These are phyloP conservation scores for Aspergillus cavernicola DNA, from an alignment of 495 filamentous ascomycete species.

Conservation along the genomic window DNA sequence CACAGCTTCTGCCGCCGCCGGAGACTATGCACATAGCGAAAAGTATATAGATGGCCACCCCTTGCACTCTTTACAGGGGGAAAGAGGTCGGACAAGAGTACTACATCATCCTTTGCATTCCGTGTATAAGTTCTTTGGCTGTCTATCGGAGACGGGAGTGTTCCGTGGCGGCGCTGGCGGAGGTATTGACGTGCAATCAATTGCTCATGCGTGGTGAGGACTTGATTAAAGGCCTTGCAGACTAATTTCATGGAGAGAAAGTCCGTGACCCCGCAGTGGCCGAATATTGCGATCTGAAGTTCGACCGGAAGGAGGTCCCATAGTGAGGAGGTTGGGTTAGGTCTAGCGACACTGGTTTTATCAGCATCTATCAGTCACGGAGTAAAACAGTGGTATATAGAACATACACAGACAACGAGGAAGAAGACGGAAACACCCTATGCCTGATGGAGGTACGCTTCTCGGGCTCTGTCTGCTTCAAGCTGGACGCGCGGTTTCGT, in stretches of 20 bases:
- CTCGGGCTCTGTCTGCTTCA: constrained; percentile 28
- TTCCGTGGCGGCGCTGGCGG: constrained; percentile 42
- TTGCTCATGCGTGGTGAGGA: constrained; percentile 39
- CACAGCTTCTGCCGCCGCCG: constrained; percentile 39
- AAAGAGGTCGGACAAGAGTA: constrained; percentile 45
- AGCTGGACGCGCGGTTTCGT: constrained; percentile 33
- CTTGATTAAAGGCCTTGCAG: constrained; percentile 36
- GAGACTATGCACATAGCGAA: constrained; percentile 38
- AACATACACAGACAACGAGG: constrained; percentile 20
- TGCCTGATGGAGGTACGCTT: constrained; percentile 19
- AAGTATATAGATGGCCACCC: constrained; percentile 44
- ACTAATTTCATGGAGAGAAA: constrained; percentile 37
- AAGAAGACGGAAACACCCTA: constrained; percentile 20
- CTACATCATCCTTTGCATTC: constrained; percentile 43
- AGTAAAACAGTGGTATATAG: neutral
- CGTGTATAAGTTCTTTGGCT: constrained; percentile 39
- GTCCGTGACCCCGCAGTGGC: constrained; percentile 37
- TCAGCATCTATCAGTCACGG: constrained; percentile 10
- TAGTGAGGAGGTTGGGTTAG: constrained; percentile 25
- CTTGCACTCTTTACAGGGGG: constrained; percentile 41
- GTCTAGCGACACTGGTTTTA: constrained; percentile 16
- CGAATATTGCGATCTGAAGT: constrained; percentile 44
- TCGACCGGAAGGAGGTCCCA: constrained; percentile 43
- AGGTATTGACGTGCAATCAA: constrained; percentile 41
- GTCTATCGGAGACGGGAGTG: constrained; percentile 42